Base-by-base conservation (phyloP, 148 eudicot species). In the Amaranthus cruentus region DNA sequence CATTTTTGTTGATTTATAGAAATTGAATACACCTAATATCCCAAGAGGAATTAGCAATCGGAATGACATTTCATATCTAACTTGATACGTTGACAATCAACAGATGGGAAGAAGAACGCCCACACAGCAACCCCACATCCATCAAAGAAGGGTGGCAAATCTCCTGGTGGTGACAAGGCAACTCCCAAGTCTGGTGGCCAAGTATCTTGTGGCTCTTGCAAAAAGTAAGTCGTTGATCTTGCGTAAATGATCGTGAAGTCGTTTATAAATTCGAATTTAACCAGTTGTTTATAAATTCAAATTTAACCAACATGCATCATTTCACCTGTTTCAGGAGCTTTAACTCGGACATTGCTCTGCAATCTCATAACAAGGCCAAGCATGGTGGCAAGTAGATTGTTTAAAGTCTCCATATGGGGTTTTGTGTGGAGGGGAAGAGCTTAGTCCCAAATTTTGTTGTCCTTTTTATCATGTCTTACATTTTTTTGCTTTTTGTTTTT, bases 101-200 rank as follows among this genome's bases (percentile, higher is more conserved):
- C 75, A 80, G 85, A 80, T 77, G 83, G 86, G 21, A 87, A 87
- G 87, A 87, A 87, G 70, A 81, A 79, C 72, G 63, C 62, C 7
- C 86, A 82, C 21, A 78, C 83, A 2, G 85, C 78, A 42, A 85
- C 91, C 62, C 91, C 88, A 47, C 77, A 85, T 62, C 88, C 87
- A 9, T 51, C 74, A 21, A 87, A 87, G 81, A 80, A 81, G 49
- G 76, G 73, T 15, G 88, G 83, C 21, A 87, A 87, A 76, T 65
- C 77, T 58, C 75, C 86, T 10, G 70, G 62, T 62, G 81, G 66
- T 55, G 77, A 75, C 38, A 83, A 86, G 66, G 59, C 38, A 28
- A 28, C 85, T 49, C 86, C 91, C 50, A 84, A 84, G 77, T 88
- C 91, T 62, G 84, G 55, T 53, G 77, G 75, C 69, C 61, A 79